Evolutionary conservation across 1,284 basidiomycete species (phyloP), one percentile per base, ranked within the genome.

Genomic region (Coriolopsis trogii): DNA sequence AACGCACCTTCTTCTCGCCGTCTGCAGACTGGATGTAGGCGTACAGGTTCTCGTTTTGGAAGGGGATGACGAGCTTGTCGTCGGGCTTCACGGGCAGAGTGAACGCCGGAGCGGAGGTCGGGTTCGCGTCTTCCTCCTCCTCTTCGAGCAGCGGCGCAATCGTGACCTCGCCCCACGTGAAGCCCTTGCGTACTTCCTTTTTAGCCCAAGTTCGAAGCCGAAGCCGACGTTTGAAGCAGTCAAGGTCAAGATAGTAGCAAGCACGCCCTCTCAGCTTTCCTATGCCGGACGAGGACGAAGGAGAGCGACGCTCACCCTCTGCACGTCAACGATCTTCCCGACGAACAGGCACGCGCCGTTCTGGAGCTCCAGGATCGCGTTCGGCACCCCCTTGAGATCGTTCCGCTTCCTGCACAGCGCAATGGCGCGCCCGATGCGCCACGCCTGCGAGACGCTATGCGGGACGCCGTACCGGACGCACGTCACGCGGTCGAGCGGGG

Each of bases 21-120:
- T 63, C 66, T 1, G 70, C 67, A 21, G 69, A 69, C 46, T 74
- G 71, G 28, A 75, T 48, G 53, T 78, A 75, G 8, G 73, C 76
- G 47, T 72, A 73, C 3, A 82, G 63, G 59, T 84, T 82, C 62
- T 84, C 80, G 60, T 84, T 84, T 61, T 82, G 79, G 70, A 84
- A 82, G 2, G 80, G 79, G 40, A 82, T 78, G 10, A 66, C 53
- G 16, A 68, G 60, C 21, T 49, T 60, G 40, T 66, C 65, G 36
- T 66, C 63, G 3, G 61, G 49, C 26, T 56, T 55, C 3, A 56
- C 46, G 6, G 53, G 53, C 20, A 58, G 46, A 9, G 56, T 37
- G 16, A 46, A 40, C 26, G 24, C 45, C 15, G 52, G 25, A 13
- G 31, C 30, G 25, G 41, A 23, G 7, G 39, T 9, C 8, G 49